Conservation (phyloP, 2,329 filamentous ascomycete genomes). For the Lasiodiplodia sp. region DNA sequence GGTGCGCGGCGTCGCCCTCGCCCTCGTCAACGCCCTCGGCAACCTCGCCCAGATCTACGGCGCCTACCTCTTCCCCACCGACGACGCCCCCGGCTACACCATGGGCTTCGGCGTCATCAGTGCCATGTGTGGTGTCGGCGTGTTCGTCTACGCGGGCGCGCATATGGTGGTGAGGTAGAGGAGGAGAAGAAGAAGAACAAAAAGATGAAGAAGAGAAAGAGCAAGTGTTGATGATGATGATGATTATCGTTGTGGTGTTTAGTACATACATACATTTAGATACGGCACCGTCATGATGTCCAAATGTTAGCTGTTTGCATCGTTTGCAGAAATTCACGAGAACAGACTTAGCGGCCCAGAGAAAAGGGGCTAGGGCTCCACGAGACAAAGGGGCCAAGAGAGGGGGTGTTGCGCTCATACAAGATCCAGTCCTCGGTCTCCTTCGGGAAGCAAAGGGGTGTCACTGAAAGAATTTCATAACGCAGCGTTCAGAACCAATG, state of each 20-base stretch:
- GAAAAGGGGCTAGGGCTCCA: not conserved
- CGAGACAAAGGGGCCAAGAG: not conserved
- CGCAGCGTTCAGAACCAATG: not conserved
- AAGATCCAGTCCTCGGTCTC: not conserved
- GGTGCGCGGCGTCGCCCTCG: slow-evolving; percentile 60
- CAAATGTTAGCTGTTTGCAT: not conserved
- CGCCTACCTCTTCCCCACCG: slow-evolving; percentile 58
- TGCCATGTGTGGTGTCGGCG: slow-evolving; percentile 43
- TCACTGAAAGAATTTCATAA: not conserved
- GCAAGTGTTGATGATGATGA: not conserved
- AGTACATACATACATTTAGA: not conserved
- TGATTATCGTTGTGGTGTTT: too few relatives aligned
- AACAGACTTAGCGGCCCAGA: not conserved
- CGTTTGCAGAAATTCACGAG: not conserved
- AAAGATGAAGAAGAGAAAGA: slow-evolving; percentile 23
- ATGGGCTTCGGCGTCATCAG: slow-evolving; percentile 45
- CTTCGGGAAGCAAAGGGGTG: not conserved
- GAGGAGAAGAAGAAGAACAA: slow-evolving; percentile 24
- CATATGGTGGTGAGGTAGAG: slow-evolving; percentile 40
- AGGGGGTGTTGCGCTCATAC: not conserved
- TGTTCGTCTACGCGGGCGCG: slow-evolving; percentile 40
- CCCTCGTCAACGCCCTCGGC: slow-evolving; percentile 61
- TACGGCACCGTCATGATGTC: not conserved
- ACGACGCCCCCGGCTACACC: slow-evolving; percentile 55
- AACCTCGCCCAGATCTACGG: slow-evolving; percentile 65